Evolutionary conservation across 768 basidiomycete species (phyloP).

Genomic region (Leucosporidium creatinivorum): DNA sequence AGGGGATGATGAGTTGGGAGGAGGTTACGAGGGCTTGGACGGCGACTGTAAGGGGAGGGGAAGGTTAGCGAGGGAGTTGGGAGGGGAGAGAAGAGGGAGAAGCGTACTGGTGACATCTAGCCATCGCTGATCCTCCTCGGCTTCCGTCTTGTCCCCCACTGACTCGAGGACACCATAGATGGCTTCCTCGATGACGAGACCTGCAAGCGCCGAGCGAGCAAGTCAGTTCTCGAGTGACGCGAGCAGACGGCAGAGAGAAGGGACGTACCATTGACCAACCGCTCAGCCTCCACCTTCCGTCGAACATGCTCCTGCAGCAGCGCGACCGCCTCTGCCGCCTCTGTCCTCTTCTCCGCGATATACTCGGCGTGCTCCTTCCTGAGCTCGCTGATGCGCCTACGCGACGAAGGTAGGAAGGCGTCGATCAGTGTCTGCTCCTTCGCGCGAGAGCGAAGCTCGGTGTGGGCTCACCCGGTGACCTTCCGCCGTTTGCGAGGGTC

Average conservation of each 20-base stretch:
- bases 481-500: conserved; percentile 38
- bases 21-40: conserved; percentile 72
- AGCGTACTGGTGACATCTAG: conserved; percentile 58
- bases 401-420: conserved; percentile 43
- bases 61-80: neutral
- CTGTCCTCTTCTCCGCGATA: conserved; percentile 55
- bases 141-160: neutral
- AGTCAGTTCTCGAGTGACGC: neutral
- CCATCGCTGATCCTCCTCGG: conserved; percentile 50
- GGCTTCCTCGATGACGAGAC: conserved; percentile 69
- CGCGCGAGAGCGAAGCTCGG: conserved; percentile 43
- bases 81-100: neutral
- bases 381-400: conserved; percentile 50
- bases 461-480: conserved; percentile 37
- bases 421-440: conserved; percentile 54
- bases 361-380: conserved; percentile 59
- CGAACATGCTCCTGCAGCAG: conserved; percentile 63
- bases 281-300: conserved; percentile 59
- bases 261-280: conserved; percentile 56
- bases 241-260: neutral
- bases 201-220: conserved; percentile 43
- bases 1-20: conserved; percentile 69
- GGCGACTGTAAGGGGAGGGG: conserved; percentile 45
- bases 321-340: conserved; percentile 56
- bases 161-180: conserved; percentile 54